Evolutionary conservation across 1,284 basidiomycete genomes (phyloP).

Genomic region (Athelia psychrophila): DNA sequence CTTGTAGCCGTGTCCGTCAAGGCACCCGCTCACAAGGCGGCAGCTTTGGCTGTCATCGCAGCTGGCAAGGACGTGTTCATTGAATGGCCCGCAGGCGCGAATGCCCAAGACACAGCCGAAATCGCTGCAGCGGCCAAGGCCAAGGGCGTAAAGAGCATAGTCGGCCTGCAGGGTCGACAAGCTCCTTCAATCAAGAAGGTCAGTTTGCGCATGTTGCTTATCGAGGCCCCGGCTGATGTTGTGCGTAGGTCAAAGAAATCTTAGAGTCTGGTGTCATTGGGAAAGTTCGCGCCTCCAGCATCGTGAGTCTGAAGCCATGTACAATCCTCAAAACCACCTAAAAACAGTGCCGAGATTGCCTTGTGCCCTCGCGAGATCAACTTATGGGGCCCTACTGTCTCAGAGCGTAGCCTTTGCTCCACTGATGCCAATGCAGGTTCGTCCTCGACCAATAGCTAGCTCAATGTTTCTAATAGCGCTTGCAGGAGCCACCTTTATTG

Average conservation of each 20-base stretch:
- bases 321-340: neutral
- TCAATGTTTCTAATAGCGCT: neutral
- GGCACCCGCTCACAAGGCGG: slow-evolving; percentile 13
- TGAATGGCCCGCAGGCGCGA: slow-evolving; percentile 22
- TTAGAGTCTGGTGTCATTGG: slow-evolving; percentile 29
- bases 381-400: slow-evolving; percentile 18
- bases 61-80: slow-evolving; percentile 22
- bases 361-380: slow-evolving; percentile 10
- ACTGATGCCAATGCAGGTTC: slow-evolving; percentile 11
- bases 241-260: slow-evolving; percentile 24
- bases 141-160: slow-evolving; percentile 15
- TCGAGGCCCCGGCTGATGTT: neutral
- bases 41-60: slow-evolving; percentile 17
- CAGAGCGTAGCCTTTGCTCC: slow-evolving; percentile 9
- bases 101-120: slow-evolving; percentile 14
- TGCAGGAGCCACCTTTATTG: neutral
- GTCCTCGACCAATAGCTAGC: neutral
- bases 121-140: slow-evolving; percentile 15
- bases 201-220: neutral
- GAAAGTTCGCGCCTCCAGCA: slow-evolving; percentile 24
- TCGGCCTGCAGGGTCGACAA: slow-evolving; percentile 16
- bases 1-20: slow-evolving; percentile 22
- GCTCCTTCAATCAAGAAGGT: neutral
- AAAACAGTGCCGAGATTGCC: slow-evolving; percentile 11
- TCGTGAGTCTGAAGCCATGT: slow-evolving; percentile 16